Evolutionary conservation across 2,329 filamentous ascomycete genomes (phyloP).

Genomic region (Atkinsonella hypoxylon): DNA sequence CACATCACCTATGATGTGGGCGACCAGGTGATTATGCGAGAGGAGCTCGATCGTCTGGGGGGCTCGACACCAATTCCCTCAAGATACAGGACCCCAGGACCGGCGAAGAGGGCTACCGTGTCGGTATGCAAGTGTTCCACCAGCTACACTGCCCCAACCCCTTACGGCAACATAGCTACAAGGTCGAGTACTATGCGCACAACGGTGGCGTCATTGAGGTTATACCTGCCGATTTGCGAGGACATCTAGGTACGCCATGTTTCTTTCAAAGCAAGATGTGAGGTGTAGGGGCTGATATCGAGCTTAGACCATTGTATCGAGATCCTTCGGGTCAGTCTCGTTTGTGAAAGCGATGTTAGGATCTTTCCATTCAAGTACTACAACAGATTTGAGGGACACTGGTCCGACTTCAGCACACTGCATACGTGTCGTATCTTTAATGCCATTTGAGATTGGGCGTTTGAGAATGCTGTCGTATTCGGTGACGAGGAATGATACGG

Average conservation of each 20-base stretch:
- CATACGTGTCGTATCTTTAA: slow-evolving; percentile 45
- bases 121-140: slow-evolving; percentile 46
- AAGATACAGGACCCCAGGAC: slow-evolving; percentile 43
- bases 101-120: slow-evolving; percentile 46
- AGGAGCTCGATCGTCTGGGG: slow-evolving; percentile 41
- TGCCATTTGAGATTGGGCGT: slow-evolving; percentile 36
- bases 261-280: too few species aligned
- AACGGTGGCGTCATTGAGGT: slow-evolving; percentile 35
- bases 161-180: slow-evolving; percentile 34
- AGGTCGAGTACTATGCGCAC: slow-evolving; percentile 32
- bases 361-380: slow-evolving; percentile 41
- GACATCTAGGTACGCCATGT: slow-evolving; percentile 27
- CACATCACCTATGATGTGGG: slow-evolving; percentile 38
- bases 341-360: slow-evolving; percentile 43
- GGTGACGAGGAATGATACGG: slow-evolving; percentile 30
- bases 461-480: slow-evolving; percentile 36
- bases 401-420: slow-evolving; percentile 41
- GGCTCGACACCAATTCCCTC: slow-evolving; percentile 39
- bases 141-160: slow-evolving; percentile 40
- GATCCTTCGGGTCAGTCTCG: slow-evolving; percentile 37
- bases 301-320: slow-evolving; percentile 38
- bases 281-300: not conserved
- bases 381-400: slow-evolving; percentile 35
- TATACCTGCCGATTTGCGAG: slow-evolving; percentile 27
- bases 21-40: slow-evolving; percentile 45